Evolutionary conservation across 805 yeast genomes (phyloP), one percentile per base, ranked within the genome.

Genomic region (Jamesozyma lodderae): DNA sequence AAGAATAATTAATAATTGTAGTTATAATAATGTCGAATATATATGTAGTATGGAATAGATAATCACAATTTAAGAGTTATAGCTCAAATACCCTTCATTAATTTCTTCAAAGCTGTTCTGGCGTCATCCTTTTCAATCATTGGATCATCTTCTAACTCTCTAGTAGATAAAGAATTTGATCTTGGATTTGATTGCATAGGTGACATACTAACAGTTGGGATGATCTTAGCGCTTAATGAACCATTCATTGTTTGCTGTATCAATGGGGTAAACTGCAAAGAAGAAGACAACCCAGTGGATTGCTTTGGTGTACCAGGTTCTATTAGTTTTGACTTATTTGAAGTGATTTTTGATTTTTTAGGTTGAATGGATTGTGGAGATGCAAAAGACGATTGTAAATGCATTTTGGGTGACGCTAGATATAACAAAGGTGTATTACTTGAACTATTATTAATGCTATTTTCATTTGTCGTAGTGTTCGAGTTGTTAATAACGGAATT

Each of bases 201-300:
- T 25, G 52, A 30, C n/a, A 38, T 25, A 11, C 36, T 31, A 4
- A 41, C 20, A 2, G 34, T 42, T 6, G 51, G 44, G 9, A 47
- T 29, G 27, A 36, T 41, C 31, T 47, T 53, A 4, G 49, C 35
- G 21, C 48, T 45, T 29, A 54, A 35, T 10, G 57, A 50, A 18
- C 59, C 62, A 39, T 49, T 48, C 61, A 57, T 57, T 3, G 62
- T 52, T 28, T 55, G 59, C 37, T 57, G 62, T 14, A 57, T 55
- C 20, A 57, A 41, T 8, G 63, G 62, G 6, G 63, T 58, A 32
- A 55, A 53, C 35, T 54, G 58, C 14, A 55, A 41, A 15, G 35
- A 18, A 16, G 35, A 13, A 3, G 15, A 11, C n/a, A n/a, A 31
- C 8, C 14, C 26, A 4, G 18, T 16, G 19, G 27, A 19, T 30